phyloP scores from a whole-genome alignment of 2,329 filamentous ascomycete species.

The Bipolaris sorokiniana region DNA sequence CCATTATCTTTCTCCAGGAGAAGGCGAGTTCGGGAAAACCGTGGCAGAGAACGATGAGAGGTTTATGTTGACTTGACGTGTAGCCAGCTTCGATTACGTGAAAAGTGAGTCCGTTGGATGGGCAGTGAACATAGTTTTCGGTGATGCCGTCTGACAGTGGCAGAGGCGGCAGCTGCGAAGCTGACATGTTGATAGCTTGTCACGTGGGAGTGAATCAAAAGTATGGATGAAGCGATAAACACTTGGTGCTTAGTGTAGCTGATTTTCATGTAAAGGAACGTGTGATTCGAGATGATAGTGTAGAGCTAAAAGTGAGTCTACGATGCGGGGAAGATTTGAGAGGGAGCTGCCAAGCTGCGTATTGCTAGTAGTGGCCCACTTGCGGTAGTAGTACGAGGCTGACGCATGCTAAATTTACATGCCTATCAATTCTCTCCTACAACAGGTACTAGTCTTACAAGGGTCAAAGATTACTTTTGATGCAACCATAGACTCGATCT shows the following conservation, averaged over 20 bases:
- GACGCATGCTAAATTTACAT: background rate
- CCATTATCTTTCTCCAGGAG: constrained; percentile 71
- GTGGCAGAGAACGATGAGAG: constrained; percentile 67
- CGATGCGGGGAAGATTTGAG: background rate
- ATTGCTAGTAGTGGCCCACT: too few species aligned
- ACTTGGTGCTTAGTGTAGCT: background rate
- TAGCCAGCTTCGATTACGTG: constrained; percentile 65
- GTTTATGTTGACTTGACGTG: constrained; percentile 49
- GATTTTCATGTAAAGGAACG: background rate
- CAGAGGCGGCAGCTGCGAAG: constrained; percentile 49
- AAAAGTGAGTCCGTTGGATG: constrained; percentile 63
- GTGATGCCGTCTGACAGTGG: constrained; percentile 63
- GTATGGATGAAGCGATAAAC: background rate
- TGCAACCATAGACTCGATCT: background rate
- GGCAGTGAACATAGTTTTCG: constrained; percentile 63
- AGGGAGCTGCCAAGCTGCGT: background rate
- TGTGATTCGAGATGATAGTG: background rate
- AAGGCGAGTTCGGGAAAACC: constrained; percentile 73
- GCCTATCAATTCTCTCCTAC: background rate
- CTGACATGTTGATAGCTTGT: background rate
- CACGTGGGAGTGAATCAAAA: background rate
- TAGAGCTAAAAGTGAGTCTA: background rate
- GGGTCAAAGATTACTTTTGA: background rate
- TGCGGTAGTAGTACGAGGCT: background rate
- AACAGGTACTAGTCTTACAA: background rate